Percentiles rank a stretch among this genome's conserved stretches.
These are phyloP conservation scores for Heterobasidion parviporum DNA, from an alignment of 1,284 basidiomycete species.

Conservation along the genomic window DNA sequence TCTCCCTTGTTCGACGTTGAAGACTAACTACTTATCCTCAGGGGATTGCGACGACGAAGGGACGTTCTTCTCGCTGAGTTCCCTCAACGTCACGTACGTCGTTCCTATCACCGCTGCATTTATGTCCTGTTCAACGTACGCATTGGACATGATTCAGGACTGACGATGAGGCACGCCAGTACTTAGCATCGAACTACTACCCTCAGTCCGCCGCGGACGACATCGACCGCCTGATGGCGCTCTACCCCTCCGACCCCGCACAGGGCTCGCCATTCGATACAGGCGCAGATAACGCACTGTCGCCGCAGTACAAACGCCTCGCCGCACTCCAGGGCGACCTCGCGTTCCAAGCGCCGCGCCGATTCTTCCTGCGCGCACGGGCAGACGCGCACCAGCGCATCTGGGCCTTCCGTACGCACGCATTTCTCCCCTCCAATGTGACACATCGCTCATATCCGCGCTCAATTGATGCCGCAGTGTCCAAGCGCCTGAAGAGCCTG, in stretches of 20 bases:
- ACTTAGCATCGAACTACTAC: constrained; percentile 14
- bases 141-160: constrained; percentile 4
- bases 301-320: constrained; percentile 26
- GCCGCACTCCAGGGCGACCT: constrained; percentile 26
- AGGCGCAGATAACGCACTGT: constrained; percentile 21
- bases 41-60: constrained; percentile 29
- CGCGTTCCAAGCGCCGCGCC: constrained; percentile 23
- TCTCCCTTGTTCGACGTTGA: neutral
- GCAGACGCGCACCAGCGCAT: neutral
- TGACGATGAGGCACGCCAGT: constrained; percentile 2
- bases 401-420: neutral
- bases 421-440: neutral
- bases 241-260: constrained; percentile 19
- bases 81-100: constrained; percentile 32
- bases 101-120: neutral
- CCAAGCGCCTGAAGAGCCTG: constrained; percentile 7
- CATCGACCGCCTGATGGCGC: constrained; percentile 11
- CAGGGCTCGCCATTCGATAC: constrained; percentile 27
- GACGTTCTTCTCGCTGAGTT: constrained; percentile 13
- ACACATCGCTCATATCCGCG: constrained; percentile 1
- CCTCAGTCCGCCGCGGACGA: constrained; percentile 9
- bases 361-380: constrained; percentile 16
- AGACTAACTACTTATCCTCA: neutral
- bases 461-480: constrained; percentile 1
- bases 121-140: neutral